Evolutionary conservation across 2,329 filamentous ascomycete species (phyloP).

Genomic region (Fusarium humuli): DNA sequence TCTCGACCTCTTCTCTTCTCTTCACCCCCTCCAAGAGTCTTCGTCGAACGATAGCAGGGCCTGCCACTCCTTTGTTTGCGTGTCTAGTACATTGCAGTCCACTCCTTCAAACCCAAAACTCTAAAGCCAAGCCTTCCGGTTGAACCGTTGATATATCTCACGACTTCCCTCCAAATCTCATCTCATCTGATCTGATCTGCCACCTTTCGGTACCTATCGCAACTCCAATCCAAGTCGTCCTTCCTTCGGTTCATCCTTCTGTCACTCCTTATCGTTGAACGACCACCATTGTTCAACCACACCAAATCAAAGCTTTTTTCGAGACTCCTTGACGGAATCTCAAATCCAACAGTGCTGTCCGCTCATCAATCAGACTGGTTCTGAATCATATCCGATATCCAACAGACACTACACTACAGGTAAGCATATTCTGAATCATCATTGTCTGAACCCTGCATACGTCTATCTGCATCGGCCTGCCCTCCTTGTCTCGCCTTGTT

Average conservation of each 20-base stretch:
- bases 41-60: constrained; percentile 45
- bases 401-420: constrained; percentile 25
- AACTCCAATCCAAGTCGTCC: constrained; percentile 40
- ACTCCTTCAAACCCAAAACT: constrained; percentile 47
- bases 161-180: constrained; percentile 36
- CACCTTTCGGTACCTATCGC: constrained; percentile 28
- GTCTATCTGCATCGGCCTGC: constrained; percentile 29
- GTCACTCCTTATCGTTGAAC: constrained; percentile 44
- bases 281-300: constrained; percentile 41
- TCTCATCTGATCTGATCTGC: constrained; percentile 12
- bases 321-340: constrained; percentile 47
- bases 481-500: constrained; percentile 36
- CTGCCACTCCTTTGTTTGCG: constrained; percentile 48
- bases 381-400: constrained; percentile 40
- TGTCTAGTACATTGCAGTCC: constrained; percentile 51
- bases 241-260: constrained; percentile 41
- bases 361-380: constrained; percentile 45
- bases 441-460: constrained; percentile 22
- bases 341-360: constrained; percentile 41
- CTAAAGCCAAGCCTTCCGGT: constrained; percentile 43
- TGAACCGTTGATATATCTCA: constrained; percentile 47
- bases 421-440: constrained; percentile 35
- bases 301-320: constrained; percentile 23
- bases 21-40: constrained; percentile 47
- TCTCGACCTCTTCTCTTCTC: constrained; percentile 37